A percentile compares a stretch with the other conserved stretches of the same genome.
Conservation (phyloP, 495 filamentous ascomycete genomes). For the Cercophora newfieldiana region DNA sequence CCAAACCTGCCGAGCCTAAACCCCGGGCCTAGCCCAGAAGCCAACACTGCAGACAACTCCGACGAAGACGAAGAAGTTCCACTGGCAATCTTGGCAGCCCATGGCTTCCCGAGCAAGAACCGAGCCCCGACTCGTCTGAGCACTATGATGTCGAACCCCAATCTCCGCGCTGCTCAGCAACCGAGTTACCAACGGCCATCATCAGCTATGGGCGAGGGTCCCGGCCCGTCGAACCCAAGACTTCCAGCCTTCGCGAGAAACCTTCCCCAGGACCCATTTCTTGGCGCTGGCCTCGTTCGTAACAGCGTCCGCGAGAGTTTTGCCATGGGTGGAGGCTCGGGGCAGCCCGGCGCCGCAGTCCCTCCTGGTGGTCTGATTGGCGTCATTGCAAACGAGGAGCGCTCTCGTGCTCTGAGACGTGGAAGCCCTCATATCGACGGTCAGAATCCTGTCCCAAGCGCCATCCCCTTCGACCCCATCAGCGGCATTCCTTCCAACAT, state of each 20-base stretch:
- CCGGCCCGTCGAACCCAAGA: constrained; percentile 30
- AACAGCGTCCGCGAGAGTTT: constrained; percentile 74
- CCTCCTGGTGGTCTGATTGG: constrained; percentile 76
- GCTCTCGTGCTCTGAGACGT: constrained; percentile 70
- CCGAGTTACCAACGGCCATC: constrained; percentile 39
- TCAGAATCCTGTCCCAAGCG: constrained; percentile 40
- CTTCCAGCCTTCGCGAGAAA: constrained; percentile 82
- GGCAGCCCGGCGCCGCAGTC: constrained; percentile 28
- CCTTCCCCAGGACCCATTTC: constrained; percentile 86
- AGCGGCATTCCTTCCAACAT: constrained; percentile 48
- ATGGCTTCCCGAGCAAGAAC: constrained; percentile 86
- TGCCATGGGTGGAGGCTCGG: constrained; percentile 64
- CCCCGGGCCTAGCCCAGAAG: constrained; percentile 21
- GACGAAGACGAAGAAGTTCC: constrained; percentile 89
- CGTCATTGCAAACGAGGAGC: constrained; percentile 87
- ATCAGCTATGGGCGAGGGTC: constrained; percentile 31
- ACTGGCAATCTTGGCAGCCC: constrained; percentile 82
- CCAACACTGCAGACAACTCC: constrained; percentile 48
- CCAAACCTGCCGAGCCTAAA: constrained; percentile 39
- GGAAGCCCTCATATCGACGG: constrained; percentile 68
- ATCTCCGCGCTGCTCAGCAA: constrained; percentile 51
- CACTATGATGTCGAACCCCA: constrained; percentile 65
- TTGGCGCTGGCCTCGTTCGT: constrained; percentile 78
- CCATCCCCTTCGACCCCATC: constrained; percentile 41
- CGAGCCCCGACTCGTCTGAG: constrained; percentile 73